Base-by-base conservation (phyloP, 2,329 filamentous ascomycete genomes). In the Apiospora sp. region DNA sequence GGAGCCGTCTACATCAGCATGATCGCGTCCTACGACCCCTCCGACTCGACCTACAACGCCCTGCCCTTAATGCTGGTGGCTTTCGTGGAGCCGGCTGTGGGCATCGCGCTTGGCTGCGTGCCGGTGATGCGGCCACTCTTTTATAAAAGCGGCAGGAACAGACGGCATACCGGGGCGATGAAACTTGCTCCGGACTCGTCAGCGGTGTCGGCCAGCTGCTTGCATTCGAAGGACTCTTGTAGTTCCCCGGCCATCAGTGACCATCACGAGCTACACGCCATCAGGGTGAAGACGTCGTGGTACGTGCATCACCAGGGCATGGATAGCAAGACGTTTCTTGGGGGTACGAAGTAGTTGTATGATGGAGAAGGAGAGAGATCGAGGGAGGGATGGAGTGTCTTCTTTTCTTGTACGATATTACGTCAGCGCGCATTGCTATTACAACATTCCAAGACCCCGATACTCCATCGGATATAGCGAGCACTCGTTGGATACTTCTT, bases 51-150 rank as follows among this genome's bases (percentile, higher is more conserved):
- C 34, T 70, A 51, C 68, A 70, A 70, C 34, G 68, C 68, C 12
- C 48, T 70, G 13, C 68, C 48, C 10, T 14, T 70, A 34, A 58
- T 70, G 68, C 48, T 70, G 22, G 34, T 70, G 7, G 68, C 48
- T 12, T 70, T 54, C 69, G 54, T 71, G 24, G 69, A 71, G 41
- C 69, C 69, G 41, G 41, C 69, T 8, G 27, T 64, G 41, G 69
- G 54, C 54, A 71, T 71, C 19, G 49, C 69, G 41, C 51, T 71
- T 10, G 69, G 69, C n/a, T 71, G 69, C 24, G 43, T 71, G 41
- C 69, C 69, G 41, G 24, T 71, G 4, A n/a, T 71, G 34, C 69
- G 69, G 41, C 69, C 69, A 12, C 69, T 71, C 13, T 67, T 58
- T 43, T 6, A 19, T 7, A 13, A 19, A 22, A 1, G 2, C 7